Evolutionary conservation across 306 rosid genomes (phyloP), one percentile per base, ranked within the genome.

Genomic region (Ceratonia siliqua): DNA sequence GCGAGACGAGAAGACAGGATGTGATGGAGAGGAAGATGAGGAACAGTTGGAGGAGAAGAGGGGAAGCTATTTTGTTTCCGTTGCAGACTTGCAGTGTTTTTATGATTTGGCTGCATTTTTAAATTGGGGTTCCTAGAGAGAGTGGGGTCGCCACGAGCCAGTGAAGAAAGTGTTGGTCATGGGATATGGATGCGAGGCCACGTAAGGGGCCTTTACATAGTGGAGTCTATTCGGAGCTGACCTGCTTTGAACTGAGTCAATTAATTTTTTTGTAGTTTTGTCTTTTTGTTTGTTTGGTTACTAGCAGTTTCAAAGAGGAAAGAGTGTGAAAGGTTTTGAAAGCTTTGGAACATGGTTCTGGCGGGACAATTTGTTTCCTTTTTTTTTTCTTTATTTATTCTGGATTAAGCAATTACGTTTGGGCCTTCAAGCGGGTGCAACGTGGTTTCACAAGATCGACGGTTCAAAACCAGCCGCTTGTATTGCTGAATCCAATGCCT

Each of bases 21-120:
- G 71, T 62, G 41, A 62, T 56, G 13, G 74, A 58, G 62, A 78
- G 6, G 69, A 62, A 20, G 58, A 65, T 42, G 73, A 57, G 24
- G 82, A 73, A 7, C 39, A 22, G 43, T n/a, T 21, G 73, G 57
- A 73, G 38, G 15, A 75, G 42, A 1, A 82, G 28, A 41, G 68
- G 61, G 63, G 52, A 20, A 73, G 86, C 80, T 53, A 82, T 82
- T 62, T 78, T 73, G 39, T 10, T 25, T 66, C 32, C 36, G 68
- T 62, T 38, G 12, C n/a, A 35, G 67, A 36, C n/a, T n/a, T n/a
- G n/a, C n/a, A n/a, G 49, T 10, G 68, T 2, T 12, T 12, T 9
- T 18, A 33, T 11, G 46, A 35, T 33, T 33, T 61, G 15, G 64
- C 22, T 5, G 66, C n/a, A 13, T 12, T 80, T 58, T 11, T 5